phyloP scores from a whole-genome alignment of 768 basidiomycete genomes.

The Suillus cothurnatus region DNA sequence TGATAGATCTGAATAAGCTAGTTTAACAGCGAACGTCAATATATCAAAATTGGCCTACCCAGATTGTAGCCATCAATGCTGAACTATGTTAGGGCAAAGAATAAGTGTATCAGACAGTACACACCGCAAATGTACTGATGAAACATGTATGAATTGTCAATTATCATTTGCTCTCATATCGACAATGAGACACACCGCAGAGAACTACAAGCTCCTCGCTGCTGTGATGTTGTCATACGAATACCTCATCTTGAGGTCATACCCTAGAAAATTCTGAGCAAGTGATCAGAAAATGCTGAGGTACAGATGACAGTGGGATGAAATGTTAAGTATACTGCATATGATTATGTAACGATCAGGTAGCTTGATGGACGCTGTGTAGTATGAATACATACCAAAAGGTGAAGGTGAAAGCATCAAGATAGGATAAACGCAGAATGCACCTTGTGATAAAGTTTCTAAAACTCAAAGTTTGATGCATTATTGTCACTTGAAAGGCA shows the following conservation, averaged over 20 bases:
- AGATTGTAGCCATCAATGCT: not conserved
- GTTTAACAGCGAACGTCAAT: not conserved
- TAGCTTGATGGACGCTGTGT: no score
- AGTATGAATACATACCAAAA: no score
- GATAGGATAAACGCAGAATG: no score
- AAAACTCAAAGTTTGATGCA: no score
- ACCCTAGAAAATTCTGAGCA: no score
- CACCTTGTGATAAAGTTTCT: no score
- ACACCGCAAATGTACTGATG: not conserved
- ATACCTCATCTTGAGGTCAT: not conserved
- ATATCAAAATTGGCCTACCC: not conserved
- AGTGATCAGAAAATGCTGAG: no score
- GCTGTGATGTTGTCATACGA: not conserved
- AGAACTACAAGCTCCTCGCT: not conserved
- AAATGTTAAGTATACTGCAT: no score
- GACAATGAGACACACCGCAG: not conserved
- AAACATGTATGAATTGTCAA: not conserved
- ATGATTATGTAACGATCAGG: no score
- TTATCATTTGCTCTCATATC: not conserved
- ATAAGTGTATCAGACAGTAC: not conserved
- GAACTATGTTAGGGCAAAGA: not conserved
- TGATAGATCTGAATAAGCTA: not conserved
- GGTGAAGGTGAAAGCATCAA: no score
- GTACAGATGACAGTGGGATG: no score
- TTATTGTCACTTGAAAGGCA: no score